Percentiles rank a stretch among this genome's conserved stretches.
Conservation (phyloP, 2,329 filamentous ascomycete genomes). For the Microdochium paspali region DNA sequence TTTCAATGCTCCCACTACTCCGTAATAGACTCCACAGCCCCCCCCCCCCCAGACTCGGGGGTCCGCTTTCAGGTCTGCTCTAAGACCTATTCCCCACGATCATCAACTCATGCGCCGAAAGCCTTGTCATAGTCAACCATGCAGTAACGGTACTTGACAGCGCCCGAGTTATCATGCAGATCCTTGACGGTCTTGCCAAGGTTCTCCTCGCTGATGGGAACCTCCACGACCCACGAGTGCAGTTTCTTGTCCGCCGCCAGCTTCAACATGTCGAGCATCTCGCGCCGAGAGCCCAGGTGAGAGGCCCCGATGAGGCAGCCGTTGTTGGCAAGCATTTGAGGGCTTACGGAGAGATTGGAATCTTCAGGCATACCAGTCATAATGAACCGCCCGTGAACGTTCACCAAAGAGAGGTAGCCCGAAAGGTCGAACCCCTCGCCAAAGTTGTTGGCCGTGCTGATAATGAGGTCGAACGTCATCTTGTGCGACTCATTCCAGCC, state of each 20-base stretch:
- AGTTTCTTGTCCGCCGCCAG: conserved; percentile 61
- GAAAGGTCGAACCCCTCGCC: conserved; percentile 57
- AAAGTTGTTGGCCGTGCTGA: conserved; percentile 64
- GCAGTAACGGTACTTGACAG: conserved; percentile 68
- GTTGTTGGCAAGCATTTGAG: conserved; percentile 67
- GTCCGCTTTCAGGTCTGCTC: background rate
- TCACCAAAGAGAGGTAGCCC: conserved; percentile 69
- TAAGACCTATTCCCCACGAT: background rate
- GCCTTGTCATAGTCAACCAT: conserved; percentile 61
- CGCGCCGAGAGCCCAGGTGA: conserved; percentile 60
- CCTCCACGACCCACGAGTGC: conserved; percentile 61
- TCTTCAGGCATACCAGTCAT: conserved; percentile 74
- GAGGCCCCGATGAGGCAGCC: conserved; percentile 64
- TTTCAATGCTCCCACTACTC: too few relatives aligned
- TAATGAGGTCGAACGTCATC: conserved; percentile 65
- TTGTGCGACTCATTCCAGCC: conserved; percentile 47
- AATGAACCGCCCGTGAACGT: conserved; percentile 74
- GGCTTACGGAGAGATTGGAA: conserved; percentile 59
- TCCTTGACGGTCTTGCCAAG: conserved; percentile 60
- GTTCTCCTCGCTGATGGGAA: conserved; percentile 64
- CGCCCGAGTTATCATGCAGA: conserved; percentile 50
- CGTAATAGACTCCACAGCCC: too few relatives aligned
- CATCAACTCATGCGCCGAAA: conserved; percentile 42
- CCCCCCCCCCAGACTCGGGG: too few relatives aligned
- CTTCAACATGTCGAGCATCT: conserved; percentile 64